These are phyloP conservation scores for Haplosporangium sp. DNA, from an alignment of 371 early-diverging fungal genomes.

Conservation along the genomic window DNA sequence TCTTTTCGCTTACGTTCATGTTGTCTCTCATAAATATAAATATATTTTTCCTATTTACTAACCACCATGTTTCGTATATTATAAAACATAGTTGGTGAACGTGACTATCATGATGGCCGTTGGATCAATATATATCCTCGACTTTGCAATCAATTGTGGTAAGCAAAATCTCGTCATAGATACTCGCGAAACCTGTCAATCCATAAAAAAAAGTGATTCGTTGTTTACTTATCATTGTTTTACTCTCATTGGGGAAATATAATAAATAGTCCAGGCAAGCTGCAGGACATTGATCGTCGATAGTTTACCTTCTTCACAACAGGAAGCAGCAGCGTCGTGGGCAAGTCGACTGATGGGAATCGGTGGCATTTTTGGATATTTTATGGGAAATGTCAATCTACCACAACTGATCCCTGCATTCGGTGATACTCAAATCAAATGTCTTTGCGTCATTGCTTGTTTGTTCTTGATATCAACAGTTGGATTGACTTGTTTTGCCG, in stretches of 20 bases:
- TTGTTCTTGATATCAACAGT: constrained; percentile 71
- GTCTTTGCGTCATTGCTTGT: constrained; percentile 81
- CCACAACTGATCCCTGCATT: constrained; percentile 76
- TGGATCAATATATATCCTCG: constrained; percentile 84
- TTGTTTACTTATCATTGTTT: too few species aligned
- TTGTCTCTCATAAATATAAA: too few species aligned
- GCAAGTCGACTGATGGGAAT: constrained; percentile 92
- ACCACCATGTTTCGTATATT: not conserved
- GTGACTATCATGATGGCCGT: constrained; percentile 78
- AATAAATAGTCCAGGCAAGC: constrained; percentile 76
- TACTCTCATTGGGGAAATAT: too few species aligned
- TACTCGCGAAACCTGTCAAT: not conserved
- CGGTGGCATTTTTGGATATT: constrained; percentile 90
- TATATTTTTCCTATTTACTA: not conserved
- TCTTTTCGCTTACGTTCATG: too few species aligned
- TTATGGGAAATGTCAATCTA: constrained; percentile 89
- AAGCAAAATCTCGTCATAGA: constrained; percentile 22
- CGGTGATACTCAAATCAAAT: constrained; percentile 86
- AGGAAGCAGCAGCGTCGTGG: constrained; percentile 91
- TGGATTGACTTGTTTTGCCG: constrained; percentile 74
- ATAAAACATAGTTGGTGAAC: constrained; percentile 54
- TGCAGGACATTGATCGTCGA: constrained; percentile 93
- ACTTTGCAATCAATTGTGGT: constrained; percentile 93
- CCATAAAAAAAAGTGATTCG: too few species aligned
- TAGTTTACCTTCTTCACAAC: constrained; percentile 80